A percentile compares a stretch with the other conserved stretches of the same genome.
These are phyloP conservation scores for Bryoerythrophyllum caledonicum DNA, from an alignment of 225 moss, liverwort and hornwort genomes.

Conservation along the genomic window DNA sequence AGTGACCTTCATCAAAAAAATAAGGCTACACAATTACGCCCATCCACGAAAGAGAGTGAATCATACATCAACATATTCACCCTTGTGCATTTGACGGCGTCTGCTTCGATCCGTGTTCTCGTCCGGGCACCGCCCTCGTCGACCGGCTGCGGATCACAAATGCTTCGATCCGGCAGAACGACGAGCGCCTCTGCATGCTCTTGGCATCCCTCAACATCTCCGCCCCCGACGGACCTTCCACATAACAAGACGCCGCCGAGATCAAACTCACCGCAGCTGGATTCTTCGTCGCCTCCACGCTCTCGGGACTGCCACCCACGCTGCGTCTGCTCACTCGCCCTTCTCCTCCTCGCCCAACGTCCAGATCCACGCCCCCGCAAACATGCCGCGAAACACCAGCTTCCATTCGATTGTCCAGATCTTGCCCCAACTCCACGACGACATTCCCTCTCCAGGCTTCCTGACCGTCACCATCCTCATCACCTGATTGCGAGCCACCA, in stretches of 20 bases:
- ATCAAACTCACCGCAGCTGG: constrained; percentile 14
- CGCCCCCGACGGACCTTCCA: constrained; percentile 19
- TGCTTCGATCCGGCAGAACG: constrained; percentile 34
- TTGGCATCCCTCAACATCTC: background rate
- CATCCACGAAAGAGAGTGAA: background rate
- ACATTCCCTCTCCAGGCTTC: background rate
- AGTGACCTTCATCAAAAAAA: too few relatives aligned
- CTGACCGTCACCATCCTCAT: background rate
- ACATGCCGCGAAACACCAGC: background rate
- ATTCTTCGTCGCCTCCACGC: background rate
- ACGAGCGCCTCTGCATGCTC: background rate
- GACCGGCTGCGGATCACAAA: constrained; percentile 41
- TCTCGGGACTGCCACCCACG: background rate
- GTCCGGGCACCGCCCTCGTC: constrained; percentile 9
- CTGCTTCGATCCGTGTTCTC: background rate
- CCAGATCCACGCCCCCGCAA: background rate
- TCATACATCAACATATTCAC: background rate
- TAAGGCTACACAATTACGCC: too few relatives aligned
- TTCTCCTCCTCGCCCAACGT: background rate
- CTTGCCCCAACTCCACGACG: too few relatives aligned
- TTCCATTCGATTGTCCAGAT: background rate
- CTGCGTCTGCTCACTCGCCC: constrained; percentile 3
- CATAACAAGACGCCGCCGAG: constrained; percentile 23
- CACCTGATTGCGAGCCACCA: background rate
- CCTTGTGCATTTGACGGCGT: too few relatives aligned